These are phyloP conservation scores for Neolentinus lepideus DNA, from an alignment of 1,284 basidiomycete species.

Conservation along the genomic window DNA sequence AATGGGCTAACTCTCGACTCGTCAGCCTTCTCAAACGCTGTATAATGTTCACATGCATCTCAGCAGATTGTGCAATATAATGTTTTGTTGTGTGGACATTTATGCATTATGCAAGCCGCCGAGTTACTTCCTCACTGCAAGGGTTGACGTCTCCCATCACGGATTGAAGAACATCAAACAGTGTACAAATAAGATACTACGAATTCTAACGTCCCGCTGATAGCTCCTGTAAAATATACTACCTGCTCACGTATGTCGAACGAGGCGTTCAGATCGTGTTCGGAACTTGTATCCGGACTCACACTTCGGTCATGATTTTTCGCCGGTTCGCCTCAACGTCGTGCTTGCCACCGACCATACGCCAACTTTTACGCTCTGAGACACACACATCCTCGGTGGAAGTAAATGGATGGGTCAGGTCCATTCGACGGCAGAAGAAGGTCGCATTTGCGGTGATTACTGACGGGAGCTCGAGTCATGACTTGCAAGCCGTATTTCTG, in stretches of 20 bases:
- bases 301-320: conserved; percentile 6
- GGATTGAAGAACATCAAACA: no score
- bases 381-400: conserved; percentile 17
- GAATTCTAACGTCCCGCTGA: no score
- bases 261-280: no score
- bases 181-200: no score
- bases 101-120: no score
- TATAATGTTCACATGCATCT: neutral
- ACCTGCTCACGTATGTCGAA: no score
- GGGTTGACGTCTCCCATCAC: no score
- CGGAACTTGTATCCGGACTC: no score
- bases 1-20: neutral
- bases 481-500: conserved; percentile 74
- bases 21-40: neutral
- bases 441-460: conserved; percentile 78
- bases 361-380: conserved; percentile 38
- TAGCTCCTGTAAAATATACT: no score
- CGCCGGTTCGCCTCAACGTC: conserved; percentile 18
- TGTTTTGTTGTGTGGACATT: neutral
- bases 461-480: conserved; percentile 68
- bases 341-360: conserved; percentile 45
- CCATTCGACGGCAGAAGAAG: conserved; percentile 80
- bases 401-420: conserved; percentile 79
- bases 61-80: neutral
- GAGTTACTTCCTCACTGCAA: no score